Evolutionary conservation across 2,329 filamentous ascomycete genomes (phyloP).

Genomic region (Colletotrichum neosansevieriae): DNA sequence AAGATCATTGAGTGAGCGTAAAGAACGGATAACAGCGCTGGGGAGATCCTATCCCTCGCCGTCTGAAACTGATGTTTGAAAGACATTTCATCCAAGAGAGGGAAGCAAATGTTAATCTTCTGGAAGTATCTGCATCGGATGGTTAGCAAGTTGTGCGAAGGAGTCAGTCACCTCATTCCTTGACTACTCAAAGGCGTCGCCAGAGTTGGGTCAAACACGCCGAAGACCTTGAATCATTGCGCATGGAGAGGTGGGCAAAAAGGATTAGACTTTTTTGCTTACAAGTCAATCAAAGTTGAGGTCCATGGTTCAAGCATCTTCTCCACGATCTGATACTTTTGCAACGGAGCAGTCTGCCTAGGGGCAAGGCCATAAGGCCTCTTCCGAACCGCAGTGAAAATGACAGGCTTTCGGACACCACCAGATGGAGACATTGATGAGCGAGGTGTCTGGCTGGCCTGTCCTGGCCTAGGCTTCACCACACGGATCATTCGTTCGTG

Average conservation of each 20-base stretch:
- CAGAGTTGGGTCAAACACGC: too few relatives aligned
- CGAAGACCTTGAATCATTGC: too few relatives aligned
- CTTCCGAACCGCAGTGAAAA: conserved; percentile 61
- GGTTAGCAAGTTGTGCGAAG: background rate
- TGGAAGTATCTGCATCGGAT: conserved; percentile 60
- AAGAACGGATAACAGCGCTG: conserved; percentile 67
- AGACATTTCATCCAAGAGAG: conserved; percentile 67
- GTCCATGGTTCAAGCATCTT: conserved; percentile 69
- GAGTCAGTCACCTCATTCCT: too few relatives aligned
- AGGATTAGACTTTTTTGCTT: conserved; percentile 39
- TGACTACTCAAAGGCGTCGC: too few relatives aligned
- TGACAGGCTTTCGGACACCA: conserved; percentile 49
- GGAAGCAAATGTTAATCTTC: conserved; percentile 69
- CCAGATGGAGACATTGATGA: conserved; percentile 23
- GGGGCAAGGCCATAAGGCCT: conserved; percentile 57
- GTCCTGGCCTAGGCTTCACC: conserved; percentile 31
- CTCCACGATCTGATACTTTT: conserved; percentile 67
- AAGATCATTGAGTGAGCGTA: conserved; percentile 70
- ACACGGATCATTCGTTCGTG: conserved; percentile 47
- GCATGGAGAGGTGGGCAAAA: background rate
- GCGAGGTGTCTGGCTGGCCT: conserved; percentile 16
- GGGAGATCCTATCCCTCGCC: conserved; percentile 63
- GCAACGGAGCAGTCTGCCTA: conserved; percentile 53
- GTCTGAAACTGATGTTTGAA: conserved; percentile 62
- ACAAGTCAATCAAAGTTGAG: conserved; percentile 63